Evolutionary conservation across 768 basidiomycete species (phyloP), one percentile per base, ranked within the genome.

Genomic region (Sporobolomyces phaffii): DNA sequence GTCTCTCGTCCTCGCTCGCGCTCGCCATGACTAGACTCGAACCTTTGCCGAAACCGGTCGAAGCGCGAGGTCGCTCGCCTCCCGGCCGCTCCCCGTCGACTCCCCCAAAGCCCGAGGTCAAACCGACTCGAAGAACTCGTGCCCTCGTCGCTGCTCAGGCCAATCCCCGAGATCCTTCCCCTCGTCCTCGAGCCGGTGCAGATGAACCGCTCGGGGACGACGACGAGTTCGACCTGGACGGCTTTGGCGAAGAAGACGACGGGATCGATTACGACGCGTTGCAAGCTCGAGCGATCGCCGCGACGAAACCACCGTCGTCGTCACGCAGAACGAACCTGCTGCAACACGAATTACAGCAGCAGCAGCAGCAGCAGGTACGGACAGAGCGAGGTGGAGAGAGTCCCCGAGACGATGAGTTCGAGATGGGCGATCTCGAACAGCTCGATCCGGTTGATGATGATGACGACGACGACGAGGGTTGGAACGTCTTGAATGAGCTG

Each of bases 381-480:
- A 8, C 10, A 45, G 54, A 40, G 15, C 41, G 40, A 24, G 52
- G 52, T 20, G n/a, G 24, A 54, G 38, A 34, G 15, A 50, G 31
- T 22, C 36, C 7, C 8, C 9, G 10, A n/a, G 52, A 43, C 3
- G 54, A 28, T 4, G 54, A 56, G 3, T 26, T 10, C 54, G 54
- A 26, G 9, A 52, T 34, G 36, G n/a, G 24, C 2, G 34, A 53
- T 40, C n/a, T 40, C 36, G 52, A 53, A 26, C 26, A 41, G 17
- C 6, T 1, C 5, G 47, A 9, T 5, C n/a, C n/a, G n/a, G n/a
- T n/a, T n/a, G 41, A n/a, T 4, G 36, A 41, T 5, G 57, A 59
- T 20, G 49, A 45, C 5, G 64, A 58, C 49, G 64, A 58, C 15
- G 63, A 64, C 3, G 63, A 64, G 17, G 56, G 28, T 17, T 22